These are phyloP conservation scores for Sabuloglossum arenarium DNA, from an alignment of 495 filamentous ascomycete genomes.

Conservation along the genomic window DNA sequence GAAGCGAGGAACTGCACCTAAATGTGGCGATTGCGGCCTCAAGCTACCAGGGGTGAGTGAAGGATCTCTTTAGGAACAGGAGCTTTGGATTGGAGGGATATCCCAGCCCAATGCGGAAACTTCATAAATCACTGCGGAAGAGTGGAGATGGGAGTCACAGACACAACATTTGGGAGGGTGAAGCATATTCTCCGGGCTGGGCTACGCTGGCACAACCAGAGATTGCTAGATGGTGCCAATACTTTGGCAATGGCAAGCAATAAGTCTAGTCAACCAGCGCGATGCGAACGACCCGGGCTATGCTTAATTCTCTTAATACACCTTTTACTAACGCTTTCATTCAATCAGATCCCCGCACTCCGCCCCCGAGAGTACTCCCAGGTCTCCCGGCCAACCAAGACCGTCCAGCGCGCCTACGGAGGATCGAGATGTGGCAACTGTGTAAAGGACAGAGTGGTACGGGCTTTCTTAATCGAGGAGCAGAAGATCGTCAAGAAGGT, in stretches of 20 bases:
- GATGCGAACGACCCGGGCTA: no score
- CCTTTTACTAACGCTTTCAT: not conserved
- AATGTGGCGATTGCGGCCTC: conserved; percentile 96
- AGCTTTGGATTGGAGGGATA: not conserved
- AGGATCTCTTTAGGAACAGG: not conserved
- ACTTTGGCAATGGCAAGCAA: no score
- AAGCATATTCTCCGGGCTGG: no score
- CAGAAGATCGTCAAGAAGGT: conserved; percentile 99
- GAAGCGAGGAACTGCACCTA: conserved; percentile 89
- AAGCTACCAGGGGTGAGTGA: conserved; percentile 82
- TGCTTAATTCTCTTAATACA: not conserved
- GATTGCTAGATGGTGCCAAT: no score
- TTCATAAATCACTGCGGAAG: no score
- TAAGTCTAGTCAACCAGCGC: no score
- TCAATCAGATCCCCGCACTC: conserved; percentile 71
- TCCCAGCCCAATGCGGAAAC: no score
- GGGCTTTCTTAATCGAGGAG: conserved; percentile 98
- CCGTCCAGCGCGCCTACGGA: conserved; percentile 92
- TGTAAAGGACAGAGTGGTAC: conserved; percentile 90
- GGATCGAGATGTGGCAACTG: conserved; percentile 96
- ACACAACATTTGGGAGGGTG: no score
- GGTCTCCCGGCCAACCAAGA: conserved; percentile 96
- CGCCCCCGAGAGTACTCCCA: conserved; percentile 91
- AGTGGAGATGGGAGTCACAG: no score
- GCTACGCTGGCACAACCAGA: no score